A percentile compares a stretch with the other conserved stretches of the same genome.
phyloP scores from a whole-genome alignment of 2,329 filamentous ascomycete species.

The Cordyceps militaris region DNA sequence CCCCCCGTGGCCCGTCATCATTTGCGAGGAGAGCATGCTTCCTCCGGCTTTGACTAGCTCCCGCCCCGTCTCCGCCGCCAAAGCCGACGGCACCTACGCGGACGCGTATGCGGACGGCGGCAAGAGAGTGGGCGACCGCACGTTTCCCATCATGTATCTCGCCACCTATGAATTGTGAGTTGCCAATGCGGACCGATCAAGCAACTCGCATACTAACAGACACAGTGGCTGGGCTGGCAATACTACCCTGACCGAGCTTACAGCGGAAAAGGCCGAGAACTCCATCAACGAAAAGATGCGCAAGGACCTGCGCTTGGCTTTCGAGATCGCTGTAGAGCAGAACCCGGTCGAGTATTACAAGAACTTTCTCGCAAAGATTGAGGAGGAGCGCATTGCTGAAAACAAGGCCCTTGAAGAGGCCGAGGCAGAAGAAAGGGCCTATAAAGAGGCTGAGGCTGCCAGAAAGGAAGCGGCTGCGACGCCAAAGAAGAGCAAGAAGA shows the following conservation, averaged over 20 bases:
- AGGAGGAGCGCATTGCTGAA: constrained; percentile 57
- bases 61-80: constrained; percentile 77
- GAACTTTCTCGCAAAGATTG: constrained; percentile 62
- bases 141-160: constrained; percentile 92
- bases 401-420: constrained; percentile 39
- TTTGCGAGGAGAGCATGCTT: constrained; percentile 92
- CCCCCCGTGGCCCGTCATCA: constrained; percentile 87
- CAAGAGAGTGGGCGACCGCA: constrained; percentile 76
- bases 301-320: constrained; percentile 73
- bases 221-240: constrained; percentile 85
- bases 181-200: neutral
- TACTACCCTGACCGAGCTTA: constrained; percentile 70
- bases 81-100: constrained; percentile 77
- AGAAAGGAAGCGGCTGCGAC: constrained; percentile 38
- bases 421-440: constrained; percentile 45
- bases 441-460: constrained; percentile 28
- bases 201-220: neutral
- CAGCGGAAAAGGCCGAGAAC: constrained; percentile 62
- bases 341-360: constrained; percentile 80
- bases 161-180: constrained; percentile 96
- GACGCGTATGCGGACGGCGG: constrained; percentile 83
- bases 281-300: constrained; percentile 68
- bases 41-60: constrained; percentile 67
- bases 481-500: constrained; percentile 13
- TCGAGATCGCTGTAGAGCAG: constrained; percentile 69